Evolutionary conservation across 192 early-diverging fungal genomes (phyloP).

Genomic region (Chytriomyces sp.): DNA sequence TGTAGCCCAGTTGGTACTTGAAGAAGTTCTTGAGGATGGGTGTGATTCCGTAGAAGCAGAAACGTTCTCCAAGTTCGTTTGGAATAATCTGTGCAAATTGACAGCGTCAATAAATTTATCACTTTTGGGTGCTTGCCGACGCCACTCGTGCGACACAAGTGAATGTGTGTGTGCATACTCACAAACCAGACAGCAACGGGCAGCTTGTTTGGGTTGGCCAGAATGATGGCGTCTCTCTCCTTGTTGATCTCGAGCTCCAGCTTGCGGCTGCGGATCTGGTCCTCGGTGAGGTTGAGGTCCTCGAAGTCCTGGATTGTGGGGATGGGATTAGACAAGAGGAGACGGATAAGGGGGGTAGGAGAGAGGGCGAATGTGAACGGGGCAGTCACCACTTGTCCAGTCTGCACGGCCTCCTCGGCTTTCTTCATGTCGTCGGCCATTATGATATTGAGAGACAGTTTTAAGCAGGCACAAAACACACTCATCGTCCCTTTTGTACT

Average conservation of each 20-base stretch:
- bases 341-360: too few relatives aligned
- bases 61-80: conserved; percentile 59
- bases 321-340: too few relatives aligned
- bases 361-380: too few relatives aligned
- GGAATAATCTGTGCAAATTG: conserved; percentile 48
- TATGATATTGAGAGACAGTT: too few relatives aligned
- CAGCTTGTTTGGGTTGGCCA: conserved; percentile 52
- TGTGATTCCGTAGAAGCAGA: conserved; percentile 66
- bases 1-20: conserved; percentile 36
- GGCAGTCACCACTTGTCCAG: too few relatives aligned
- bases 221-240: conserved; percentile 56
- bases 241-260: conserved; percentile 58
- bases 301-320: background rate
- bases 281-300: background rate
- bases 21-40: conserved; percentile 58
- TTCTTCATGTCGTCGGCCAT: too few relatives aligned
- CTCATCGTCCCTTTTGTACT: too few relatives aligned
- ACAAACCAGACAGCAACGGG: conserved; percentile 46
- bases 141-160: too few relatives aligned
- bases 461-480: too few relatives aligned
- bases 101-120: conserved; percentile 4
- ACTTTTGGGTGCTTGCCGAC: background rate
- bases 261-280: background rate
- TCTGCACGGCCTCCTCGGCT: too few relatives aligned
- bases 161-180: background rate